Evolutionary conservation across 2,329 filamentous ascomycete genomes (phyloP).

Genomic region (Herpomyces periplanetae): DNA sequence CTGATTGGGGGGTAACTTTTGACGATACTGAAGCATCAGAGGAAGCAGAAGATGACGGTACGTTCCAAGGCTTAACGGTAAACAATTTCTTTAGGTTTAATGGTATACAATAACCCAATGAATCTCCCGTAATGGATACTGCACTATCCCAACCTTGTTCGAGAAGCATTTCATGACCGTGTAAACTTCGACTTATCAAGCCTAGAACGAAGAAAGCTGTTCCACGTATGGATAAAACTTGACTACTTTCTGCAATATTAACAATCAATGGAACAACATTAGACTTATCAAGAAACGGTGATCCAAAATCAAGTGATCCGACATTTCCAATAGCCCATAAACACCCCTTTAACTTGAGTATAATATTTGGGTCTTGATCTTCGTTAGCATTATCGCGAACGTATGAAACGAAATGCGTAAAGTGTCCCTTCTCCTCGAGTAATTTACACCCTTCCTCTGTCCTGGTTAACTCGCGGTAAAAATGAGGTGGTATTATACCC

Average conservation of each 20-base stretch:
- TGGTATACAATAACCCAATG: slow-evolving; percentile 57
- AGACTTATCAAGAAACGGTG: slow-evolving; percentile 58
- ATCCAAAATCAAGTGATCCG: slow-evolving; percentile 84
- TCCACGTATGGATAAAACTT: slow-evolving; percentile 65
- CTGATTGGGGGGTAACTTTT: too few relatives aligned
- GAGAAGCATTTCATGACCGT: slow-evolving; percentile 60
- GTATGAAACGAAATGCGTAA: slow-evolving; percentile 59
- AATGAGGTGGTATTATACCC: slow-evolving; percentile 52
- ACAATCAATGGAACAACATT: slow-evolving; percentile 65
- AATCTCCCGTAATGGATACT: slow-evolving; percentile 39
- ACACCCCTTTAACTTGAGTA: slow-evolving; percentile 80
- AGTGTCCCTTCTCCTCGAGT: slow-evolving; percentile 68
- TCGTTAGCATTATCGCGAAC: slow-evolving; percentile 62
- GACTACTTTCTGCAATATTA: slow-evolving; percentile 45
- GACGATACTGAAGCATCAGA: too few relatives aligned
- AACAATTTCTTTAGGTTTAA: slow-evolving; percentile 37
- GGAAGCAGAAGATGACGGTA: too few relatives aligned
- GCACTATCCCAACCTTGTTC: slow-evolving; percentile 79
- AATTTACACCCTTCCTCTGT: slow-evolving; percentile 71
- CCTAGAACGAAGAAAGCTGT: slow-evolving; percentile 90
- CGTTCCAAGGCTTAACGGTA: slow-evolving; percentile 11
- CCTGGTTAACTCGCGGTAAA: slow-evolving; percentile 72
- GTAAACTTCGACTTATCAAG: slow-evolving; percentile 56
- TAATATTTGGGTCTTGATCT: slow-evolving; percentile 39
- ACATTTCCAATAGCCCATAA: slow-evolving; percentile 95